Conservation (phyloP, 78 protist species). For the Dictyostelium citrinum region DNA sequence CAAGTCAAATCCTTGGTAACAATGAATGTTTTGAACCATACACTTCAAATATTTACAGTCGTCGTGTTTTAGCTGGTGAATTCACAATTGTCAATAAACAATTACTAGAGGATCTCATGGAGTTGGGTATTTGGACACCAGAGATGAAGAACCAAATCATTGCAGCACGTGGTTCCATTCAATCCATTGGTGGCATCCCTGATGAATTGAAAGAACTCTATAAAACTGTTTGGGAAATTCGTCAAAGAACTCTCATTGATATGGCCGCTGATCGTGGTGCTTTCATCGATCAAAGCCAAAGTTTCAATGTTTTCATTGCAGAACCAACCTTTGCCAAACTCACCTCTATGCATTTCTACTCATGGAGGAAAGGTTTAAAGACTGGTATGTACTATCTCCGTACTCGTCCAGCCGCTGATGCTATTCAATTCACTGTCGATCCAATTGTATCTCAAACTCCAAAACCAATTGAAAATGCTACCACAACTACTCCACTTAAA, state of each 20-base stretch:
- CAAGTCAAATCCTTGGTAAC: slow-evolving; percentile 99
- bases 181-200: slow-evolving; percentile 93
- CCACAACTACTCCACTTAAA: background rate
- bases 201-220: slow-evolving; percentile 90
- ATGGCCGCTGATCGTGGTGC: slow-evolving; percentile 99
- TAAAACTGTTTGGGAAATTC: slow-evolving; percentile 98
- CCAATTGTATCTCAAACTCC: slow-evolving; percentile 4
- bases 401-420: slow-evolving; percentile 96
- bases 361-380: slow-evolving; percentile 98
- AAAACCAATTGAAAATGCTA: background rate
- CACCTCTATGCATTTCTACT: slow-evolving; percentile 98
- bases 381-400: slow-evolving; percentile 99
- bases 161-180: slow-evolving; percentile 93
- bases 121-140: slow-evolving; percentile 93
- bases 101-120: slow-evolving; percentile 93
- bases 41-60: slow-evolving; percentile 97
- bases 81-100: slow-evolving; percentile 96
- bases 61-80: slow-evolving; percentile 98
- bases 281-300: slow-evolving; percentile 96
- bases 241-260: slow-evolving; percentile 94
- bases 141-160: slow-evolving; percentile 89
- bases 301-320: slow-evolving; percentile 94
- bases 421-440: slow-evolving; percentile 98
- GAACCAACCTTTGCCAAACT: slow-evolving; percentile 92
- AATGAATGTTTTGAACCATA: slow-evolving; percentile 99